Percentiles rank a stretch among this genome's conserved stretches.
These are phyloP conservation scores for Solanum etuberosum DNA, from an alignment of 257 asterid species.

Conservation along the genomic window DNA sequence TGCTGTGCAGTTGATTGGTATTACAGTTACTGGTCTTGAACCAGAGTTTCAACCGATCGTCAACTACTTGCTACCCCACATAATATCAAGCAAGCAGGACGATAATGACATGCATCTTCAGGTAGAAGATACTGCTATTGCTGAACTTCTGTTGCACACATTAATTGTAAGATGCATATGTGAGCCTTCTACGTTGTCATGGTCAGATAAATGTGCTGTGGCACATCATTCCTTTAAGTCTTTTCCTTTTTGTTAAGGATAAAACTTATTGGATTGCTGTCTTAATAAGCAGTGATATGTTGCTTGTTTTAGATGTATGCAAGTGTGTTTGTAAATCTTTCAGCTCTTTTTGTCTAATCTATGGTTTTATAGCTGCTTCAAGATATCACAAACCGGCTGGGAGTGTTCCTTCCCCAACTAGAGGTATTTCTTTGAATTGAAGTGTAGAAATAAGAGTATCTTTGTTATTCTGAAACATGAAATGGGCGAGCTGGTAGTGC, in stretches of 20 bases:
- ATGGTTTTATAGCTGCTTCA: conserved; percentile 68
- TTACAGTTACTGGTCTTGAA: conserved; percentile 75
- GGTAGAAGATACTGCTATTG: conserved; percentile 35
- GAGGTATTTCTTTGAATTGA: conserved; percentile 46
- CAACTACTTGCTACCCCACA: conserved; percentile 63
- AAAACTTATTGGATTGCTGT: not conserved
- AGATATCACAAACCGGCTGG: conserved; percentile 70
- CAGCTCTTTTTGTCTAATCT: conserved; percentile 25
- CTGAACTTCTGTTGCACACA: not conserved
- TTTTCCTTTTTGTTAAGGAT: not conserved
- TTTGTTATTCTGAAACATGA: not conserved
- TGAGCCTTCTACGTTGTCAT: not conserved
- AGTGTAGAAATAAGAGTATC: conserved; percentile 6
- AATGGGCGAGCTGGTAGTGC: not conserved
- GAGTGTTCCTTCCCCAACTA: conserved; percentile 82
- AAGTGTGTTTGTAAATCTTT: not conserved
- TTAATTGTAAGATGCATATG: not conserved
- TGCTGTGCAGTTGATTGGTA: conserved; percentile 73
- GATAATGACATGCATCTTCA: conserved; percentile 73
- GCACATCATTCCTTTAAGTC: not conserved
- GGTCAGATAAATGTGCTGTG: not conserved
- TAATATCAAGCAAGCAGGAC: conserved; percentile 77
- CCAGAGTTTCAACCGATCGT: conserved; percentile 90
- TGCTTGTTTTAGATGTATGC: not conserved
- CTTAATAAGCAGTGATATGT: not conserved